Base-by-base conservation (phyloP, 345 rosid species). In the Hibiscus syriacus region DNA sequence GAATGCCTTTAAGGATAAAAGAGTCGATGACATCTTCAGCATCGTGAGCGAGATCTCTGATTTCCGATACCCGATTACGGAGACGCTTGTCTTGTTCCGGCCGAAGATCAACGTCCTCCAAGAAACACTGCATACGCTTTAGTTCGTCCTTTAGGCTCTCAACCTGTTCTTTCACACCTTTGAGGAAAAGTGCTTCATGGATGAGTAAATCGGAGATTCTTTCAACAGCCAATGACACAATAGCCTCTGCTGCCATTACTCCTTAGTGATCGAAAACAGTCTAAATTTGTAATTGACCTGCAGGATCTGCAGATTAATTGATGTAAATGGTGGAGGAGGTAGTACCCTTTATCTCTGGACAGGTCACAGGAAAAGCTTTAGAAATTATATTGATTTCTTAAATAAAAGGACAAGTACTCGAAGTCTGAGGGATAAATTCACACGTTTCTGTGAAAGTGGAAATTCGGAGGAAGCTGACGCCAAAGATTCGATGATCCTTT, bases 161-260 rank as follows among this genome's bases (percentile, higher is more conserved):
- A 11, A 54, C 57, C 11, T 54, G 5, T 4, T 55, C 36, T 5
- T 2, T n/a, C n/a, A 55, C 36, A 13, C 3, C 79, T 43, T 4
- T 0, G 3, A 76, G 14, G n/a, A 27, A 68, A 46, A 46, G n/a
- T n/a, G n/a, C n/a, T n/a, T n/a, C n/a, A n/a, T n/a, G n/a, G n/a
- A n/a, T n/a, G n/a, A n/a, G n/a, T 43, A 62, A 32, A 13, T 72
- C 38, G 6, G 46, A 34, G 1, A 71, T 48, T 36, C 58, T 16
- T 25, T 26, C 54, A 2, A 27, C 3, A 1, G 34, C 41, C 3
- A 10, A 68, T 1, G 70, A 72, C 19, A 72, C 68, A 23, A 68
- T 4, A 30, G 73, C 49, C 55, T n/a, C n/a, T n/a, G 72, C 63
- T 4, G 29, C 76, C 79, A 75, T 75, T 63, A 4, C 0, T 20